Evolutionary conservation across 192 early-diverging fungal species (phyloP).

Genomic region (Borealophlyctis nickersoniae): DNA sequence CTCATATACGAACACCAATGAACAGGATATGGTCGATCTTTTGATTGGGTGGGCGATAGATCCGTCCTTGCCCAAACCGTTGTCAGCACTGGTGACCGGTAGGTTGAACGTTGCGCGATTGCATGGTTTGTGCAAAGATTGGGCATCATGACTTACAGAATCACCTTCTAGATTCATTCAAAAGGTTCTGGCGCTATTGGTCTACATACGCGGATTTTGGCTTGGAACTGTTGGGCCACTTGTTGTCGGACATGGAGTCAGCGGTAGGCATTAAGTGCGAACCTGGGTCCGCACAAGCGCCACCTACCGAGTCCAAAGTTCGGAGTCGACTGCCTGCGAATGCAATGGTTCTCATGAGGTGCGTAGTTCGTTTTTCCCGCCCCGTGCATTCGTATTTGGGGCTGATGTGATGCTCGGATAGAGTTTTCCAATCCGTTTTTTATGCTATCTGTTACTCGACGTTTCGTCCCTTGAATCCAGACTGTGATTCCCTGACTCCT

Average conservation of each 20-base stretch:
- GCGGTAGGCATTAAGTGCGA: constrained; percentile 16
- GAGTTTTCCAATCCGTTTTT: constrained; percentile 23
- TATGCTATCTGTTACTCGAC: constrained; percentile 27
- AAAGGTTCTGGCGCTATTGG: constrained; percentile 48
- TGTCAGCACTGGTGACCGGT: constrained; percentile 49
- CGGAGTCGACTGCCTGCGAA: constrained; percentile 6
- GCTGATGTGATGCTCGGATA: background rate
- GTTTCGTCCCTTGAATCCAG: constrained; percentile 30
- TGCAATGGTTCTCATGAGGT: constrained; percentile 6
- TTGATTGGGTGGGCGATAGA: constrained; percentile 72
- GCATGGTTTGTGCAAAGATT: background rate
- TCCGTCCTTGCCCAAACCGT: constrained; percentile 31
- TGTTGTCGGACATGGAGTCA: constrained; percentile 49
- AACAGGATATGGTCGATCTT: constrained; percentile 55
- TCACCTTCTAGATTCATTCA: constrained; percentile 38
- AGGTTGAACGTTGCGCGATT: constrained; percentile 6
- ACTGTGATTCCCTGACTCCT: constrained; percentile 3
- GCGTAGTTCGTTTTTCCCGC: background rate
- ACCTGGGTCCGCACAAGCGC: background rate
- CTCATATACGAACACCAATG: background rate
- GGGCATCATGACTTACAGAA: constrained; percentile 3
- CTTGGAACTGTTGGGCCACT: constrained; percentile 49
- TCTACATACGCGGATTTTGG: constrained; percentile 40
- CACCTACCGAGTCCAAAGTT: background rate
- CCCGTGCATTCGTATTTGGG: background rate